Evolutionary conservation across 805 yeast genomes (phyloP), one percentile per base, ranked within the genome.

Genomic region (Starmerella stellata): DNA sequence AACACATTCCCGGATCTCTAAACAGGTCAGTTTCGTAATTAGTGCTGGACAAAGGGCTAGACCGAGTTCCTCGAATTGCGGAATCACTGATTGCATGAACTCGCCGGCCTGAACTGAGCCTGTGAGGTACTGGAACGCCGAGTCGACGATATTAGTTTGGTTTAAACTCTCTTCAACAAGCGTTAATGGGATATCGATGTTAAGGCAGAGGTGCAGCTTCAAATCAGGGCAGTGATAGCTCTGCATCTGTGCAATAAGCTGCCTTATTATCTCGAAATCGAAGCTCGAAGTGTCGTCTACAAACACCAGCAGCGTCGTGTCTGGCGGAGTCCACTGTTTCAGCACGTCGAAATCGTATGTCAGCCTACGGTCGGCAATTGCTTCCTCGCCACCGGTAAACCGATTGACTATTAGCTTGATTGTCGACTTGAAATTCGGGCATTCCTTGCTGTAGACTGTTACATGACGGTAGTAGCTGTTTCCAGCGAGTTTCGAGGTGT

Each of bases 241-340:
- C 35, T 53, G 54, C 45, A 60, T 47, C 47, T 58, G 49, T 11
- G 42, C 38, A 14, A 61, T 44, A 20, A 60, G 43, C 3, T 49
- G 52, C 1, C 57, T 32, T 4, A 61, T 37, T 2, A 61, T 42
- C 2, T 42, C 37, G 2, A 44, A 38, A 4, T 55, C 57, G 44
- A 61, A 62, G 8, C 61, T 52, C 23, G 60, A 65, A 3, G 63
- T 56, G 42, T 62, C 65, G 20, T 62, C 63, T 2, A 61, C 39
- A 13, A 56, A 39, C 8, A 57, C 55, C 18, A 61, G 38, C 29
- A 55, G 39, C 15, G 41, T 35, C 7, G 41, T 13, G 7, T 38
- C 24, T 8, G 27, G 35, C 14, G 32, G 29, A n/a, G 50, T 46
- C 60, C 62, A 60, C 17, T 57, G 58, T 5, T 38, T 51, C 27